A percentile compares a stretch with the other conserved stretches of the same genome.
phyloP scores from a whole-genome alignment of 139 green algal genomes.

The Choricystis sp. region DNA sequence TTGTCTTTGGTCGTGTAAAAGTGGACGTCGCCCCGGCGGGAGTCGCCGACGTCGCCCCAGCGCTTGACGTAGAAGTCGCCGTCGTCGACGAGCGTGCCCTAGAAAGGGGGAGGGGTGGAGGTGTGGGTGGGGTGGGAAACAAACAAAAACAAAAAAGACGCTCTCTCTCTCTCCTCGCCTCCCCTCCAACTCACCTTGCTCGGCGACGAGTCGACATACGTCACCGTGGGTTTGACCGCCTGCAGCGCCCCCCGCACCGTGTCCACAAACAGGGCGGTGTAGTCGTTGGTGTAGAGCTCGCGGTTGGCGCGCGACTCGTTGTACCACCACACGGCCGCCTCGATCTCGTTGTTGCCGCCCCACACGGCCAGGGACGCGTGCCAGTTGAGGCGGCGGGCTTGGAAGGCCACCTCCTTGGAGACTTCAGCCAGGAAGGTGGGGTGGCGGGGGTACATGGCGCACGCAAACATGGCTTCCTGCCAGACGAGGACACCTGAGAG shows the following conservation, averaged over 20 bases:
- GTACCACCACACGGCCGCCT: conserved; percentile 35
- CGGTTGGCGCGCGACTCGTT: conserved; percentile 13
- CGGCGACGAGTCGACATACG: conserved; percentile 55
- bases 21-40: conserved; percentile 48
- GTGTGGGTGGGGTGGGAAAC: no score
- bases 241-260: conserved; percentile 18
- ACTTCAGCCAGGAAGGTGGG: conserved; percentile 23
- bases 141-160: no score
- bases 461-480: conserved; percentile 42
- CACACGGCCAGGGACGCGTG: conserved; percentile 52
- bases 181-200: no score
- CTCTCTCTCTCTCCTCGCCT: no score
- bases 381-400: conserved; percentile 31
- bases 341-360: conserved; percentile 35
- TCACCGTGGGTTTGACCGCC: conserved; percentile 22
- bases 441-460: conserved; percentile 28
- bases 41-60: conserved; percentile 22
- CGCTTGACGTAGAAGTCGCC: conserved; percentile 32
- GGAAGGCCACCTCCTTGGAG: conserved; percentile 23
- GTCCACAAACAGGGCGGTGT: conserved; percentile 32
- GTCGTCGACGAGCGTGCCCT: conserved; percentile 16
- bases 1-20: conserved; percentile 52
- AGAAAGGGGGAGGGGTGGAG: no score
- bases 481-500: not conserved
- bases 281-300: conserved; percentile 40